Base-by-base conservation (phyloP, 345 rosid species). In the Rhodamnia rubescens region DNA sequence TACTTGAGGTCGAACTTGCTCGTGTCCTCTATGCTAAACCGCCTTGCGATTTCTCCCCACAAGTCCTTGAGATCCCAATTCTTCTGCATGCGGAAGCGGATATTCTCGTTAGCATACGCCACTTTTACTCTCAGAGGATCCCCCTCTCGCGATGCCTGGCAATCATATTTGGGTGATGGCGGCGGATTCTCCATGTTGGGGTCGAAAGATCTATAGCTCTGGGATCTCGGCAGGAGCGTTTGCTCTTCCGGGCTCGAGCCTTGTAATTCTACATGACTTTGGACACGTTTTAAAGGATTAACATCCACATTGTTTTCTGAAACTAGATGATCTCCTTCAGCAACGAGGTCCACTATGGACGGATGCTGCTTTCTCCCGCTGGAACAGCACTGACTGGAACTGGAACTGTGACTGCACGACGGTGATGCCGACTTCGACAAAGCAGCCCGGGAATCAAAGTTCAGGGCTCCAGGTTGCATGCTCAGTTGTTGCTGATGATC, bases 301-400 rank as follows among this genome's bases (percentile, higher is more conserved):
- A 53, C 59, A 44, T 82, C 16, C 27, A 20, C 84, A 56, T 84
- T 85, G 53, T 83, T 90, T 85, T 92, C 93, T 74, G 88, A 84
- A 80, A 82, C 80, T 58, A 82, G 52, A 55, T 86, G 89, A 74
- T 90, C 89, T 64, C 86, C 91, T 32, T 49, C 49, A 44, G 87
- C 82, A 40, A 84, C 74, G 53, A 86, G 26, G 14, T 87, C 84
- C 82, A 47, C 86, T 53, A 55, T 69, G n/a, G 94, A 89, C 58
- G 86, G 87, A 86, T 84, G 87, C 83, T 90, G 91, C 87, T 89
- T 90, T 51, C 88, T 89, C 85, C 93, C 95, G n/a, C 92, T 93
- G 89, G 97, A 95, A 87, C 87, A 93, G 81, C 94, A 88, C 49
- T 90, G 96, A 90, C 98, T 94, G 32, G 99, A 97, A 86, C 87